phyloP scores from a whole-genome alignment of 2,329 filamentous ascomycete genomes.

The Scolecobasidium constrictum region DNA sequence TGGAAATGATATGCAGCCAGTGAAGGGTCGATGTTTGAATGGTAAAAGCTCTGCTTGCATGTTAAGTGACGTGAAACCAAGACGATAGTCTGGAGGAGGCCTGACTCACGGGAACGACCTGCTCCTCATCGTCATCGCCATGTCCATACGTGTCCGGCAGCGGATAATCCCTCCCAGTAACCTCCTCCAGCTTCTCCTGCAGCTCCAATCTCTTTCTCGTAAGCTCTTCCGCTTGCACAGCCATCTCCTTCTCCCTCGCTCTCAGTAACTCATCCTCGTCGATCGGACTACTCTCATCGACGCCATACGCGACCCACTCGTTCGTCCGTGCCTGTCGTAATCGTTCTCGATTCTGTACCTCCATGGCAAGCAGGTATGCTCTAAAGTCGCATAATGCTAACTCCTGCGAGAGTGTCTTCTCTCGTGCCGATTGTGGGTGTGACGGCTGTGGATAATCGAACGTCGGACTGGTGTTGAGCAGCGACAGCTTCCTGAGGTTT shows the following conservation, averaged over 20 bases:
- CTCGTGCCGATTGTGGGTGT: neutral
- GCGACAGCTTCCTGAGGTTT: neutral
- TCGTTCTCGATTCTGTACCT: neutral
- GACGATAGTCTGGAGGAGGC: too few species aligned
- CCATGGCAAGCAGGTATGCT: neutral
- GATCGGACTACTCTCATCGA: neutral
- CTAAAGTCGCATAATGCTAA: neutral
- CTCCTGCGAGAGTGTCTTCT: neutral
- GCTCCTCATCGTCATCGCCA: too few species aligned
- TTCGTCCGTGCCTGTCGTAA: neutral
- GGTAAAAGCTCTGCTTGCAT: too few species aligned
- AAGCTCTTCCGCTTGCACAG: neutral
- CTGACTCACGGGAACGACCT: too few species aligned
- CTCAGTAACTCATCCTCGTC: neutral
- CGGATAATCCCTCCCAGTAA: neutral
- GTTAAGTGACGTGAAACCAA: too few species aligned
- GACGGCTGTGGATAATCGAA: neutral
- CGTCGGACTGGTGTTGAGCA: neutral
- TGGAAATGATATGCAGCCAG: too few species aligned
- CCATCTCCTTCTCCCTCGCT: neutral
- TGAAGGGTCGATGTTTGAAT: too few species aligned
- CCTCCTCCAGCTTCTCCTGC: neutral
- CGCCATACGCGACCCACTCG: neutral
- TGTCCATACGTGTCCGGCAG: neutral
- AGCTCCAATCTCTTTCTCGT: neutral